phyloP scores from a whole-genome alignment of 1,284 basidiomycete species.

The Sanguinoderma infundibulare region DNA sequence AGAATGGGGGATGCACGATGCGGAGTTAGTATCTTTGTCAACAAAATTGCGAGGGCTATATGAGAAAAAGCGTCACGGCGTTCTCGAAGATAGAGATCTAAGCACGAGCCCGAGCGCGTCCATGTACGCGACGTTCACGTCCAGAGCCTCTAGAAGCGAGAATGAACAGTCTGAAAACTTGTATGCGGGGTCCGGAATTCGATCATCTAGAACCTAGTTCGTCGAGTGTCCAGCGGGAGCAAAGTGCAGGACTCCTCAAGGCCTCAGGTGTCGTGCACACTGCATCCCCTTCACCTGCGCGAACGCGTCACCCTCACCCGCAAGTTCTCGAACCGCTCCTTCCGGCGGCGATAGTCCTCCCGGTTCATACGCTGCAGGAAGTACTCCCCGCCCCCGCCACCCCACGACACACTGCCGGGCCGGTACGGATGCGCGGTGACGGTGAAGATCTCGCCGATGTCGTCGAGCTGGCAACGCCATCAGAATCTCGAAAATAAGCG shows the following conservation, averaged over 20 bases:
- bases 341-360: conserved; percentile 62
- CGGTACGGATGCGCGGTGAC: conserved; percentile 69
- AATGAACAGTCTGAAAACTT: too few species aligned
- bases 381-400: conserved; percentile 65
- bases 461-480: conserved; percentile 52
- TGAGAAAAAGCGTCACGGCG: too few species aligned
- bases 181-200: too few species aligned
- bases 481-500: not conserved
- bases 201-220: not conserved
- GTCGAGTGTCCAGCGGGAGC: not conserved
- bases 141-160: not conserved
- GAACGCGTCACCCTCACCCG: conserved; percentile 29
- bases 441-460: conserved; percentile 77
- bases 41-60: too few species aligned
- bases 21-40: too few species aligned
- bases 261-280: not conserved
- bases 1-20: too few species aligned
- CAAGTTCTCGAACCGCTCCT: conserved; percentile 27
- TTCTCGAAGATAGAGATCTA: too few species aligned
- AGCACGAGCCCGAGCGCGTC: too few species aligned
- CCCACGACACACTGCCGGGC: conserved; percentile 79
- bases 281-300: conserved; percentile 22
- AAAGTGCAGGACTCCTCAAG: not conserved
- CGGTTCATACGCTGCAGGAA: conserved; percentile 78
- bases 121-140: too few species aligned